Evolutionary conservation across 2,329 filamentous ascomycete genomes (phyloP), one percentile per base, ranked within the genome.

Genomic region (Atkinsonella texensis): DNA sequence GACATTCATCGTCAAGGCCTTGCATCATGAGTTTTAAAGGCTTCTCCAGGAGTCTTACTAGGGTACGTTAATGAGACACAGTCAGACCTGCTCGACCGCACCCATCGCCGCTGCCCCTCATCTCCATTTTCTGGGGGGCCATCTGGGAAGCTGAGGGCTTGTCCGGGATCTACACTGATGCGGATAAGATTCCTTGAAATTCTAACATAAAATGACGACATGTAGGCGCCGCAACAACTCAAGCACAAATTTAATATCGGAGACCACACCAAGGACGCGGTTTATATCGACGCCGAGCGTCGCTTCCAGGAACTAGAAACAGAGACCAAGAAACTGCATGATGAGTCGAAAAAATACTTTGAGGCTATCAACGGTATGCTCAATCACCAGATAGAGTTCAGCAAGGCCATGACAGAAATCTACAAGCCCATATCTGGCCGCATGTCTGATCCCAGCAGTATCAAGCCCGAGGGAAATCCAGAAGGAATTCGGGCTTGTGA

Each of bases 311-410:
- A 98, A 72, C 79, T 98, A 57, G 93, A 98, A 71, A 85, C 76
- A 58, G 90, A 98, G 73, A 97, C 93, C 38, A 97, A 96, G 77
- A 91, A 87, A 69, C 83, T 96, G 32, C 91, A 97, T 71, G 89
- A 95, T 73, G 91, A 97, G 70, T 95, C 89, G 52, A 87, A 90
- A 69, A 96, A 95, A 73, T 98, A 98, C 70, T 96, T 95, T 62
- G 84, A 95, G 50, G 88, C 93, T 65, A 96, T 98, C 73, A 96
- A 97, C 72, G 87, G 86, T 75, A 98, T 98, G 93, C 80, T 98
- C 62, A 81, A 76, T 65, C 90, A 97, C 71, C 93, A 98, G 74
- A 97, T 98, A 70, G 91, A 95, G 67, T 98, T 98, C 73, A 95
- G 91, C 61, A 83, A 95, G 71, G 88, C 90, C 58, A 91, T 95